A percentile compares a stretch with the other conserved stretches of the same genome.
Conservation (phyloP, 177 flowering plant species). For the Vitis hybrid region DNA sequence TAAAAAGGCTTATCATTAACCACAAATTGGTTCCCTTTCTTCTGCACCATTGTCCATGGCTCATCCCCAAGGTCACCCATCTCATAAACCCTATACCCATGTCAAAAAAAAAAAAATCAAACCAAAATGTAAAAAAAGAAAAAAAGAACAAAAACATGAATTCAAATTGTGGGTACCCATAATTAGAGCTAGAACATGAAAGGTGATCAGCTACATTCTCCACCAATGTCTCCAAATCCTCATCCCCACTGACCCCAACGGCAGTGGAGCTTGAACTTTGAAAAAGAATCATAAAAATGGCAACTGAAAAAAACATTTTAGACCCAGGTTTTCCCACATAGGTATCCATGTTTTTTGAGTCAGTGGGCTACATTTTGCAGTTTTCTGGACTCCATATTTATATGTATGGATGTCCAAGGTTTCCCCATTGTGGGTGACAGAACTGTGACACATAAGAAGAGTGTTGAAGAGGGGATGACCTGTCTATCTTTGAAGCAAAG, state of each 20-base stretch:
- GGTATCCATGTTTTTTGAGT: conserved; percentile 23
- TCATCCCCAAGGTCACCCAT: conserved; percentile 42
- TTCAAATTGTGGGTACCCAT: conserved; percentile 26
- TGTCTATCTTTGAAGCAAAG: conserved; percentile 58
- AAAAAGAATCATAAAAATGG: conserved; percentile 18
- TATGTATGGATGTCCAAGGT: background rate
- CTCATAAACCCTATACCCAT: conserved; percentile 18
- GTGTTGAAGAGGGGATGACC: conserved; percentile 23
- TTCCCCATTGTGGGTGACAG: background rate
- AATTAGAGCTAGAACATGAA: conserved; percentile 14
- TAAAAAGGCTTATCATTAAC: conserved; percentile 70
- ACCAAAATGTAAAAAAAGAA: background rate
- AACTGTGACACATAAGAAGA: conserved; percentile 16
- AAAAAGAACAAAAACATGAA: background rate
- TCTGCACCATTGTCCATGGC: conserved; percentile 78
- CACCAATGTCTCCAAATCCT: conserved; percentile 10
- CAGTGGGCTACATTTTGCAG: background rate
- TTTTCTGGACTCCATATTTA: conserved; percentile 11
- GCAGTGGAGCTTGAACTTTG: conserved; percentile 17
- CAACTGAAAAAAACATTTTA: conserved; percentile 10
- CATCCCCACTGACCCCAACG: conserved; percentile 17
- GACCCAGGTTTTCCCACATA: conserved; percentile 6
- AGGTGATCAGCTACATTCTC: conserved; percentile 17
- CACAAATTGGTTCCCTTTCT: conserved; percentile 74
- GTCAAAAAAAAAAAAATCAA: background rate